A percentile compares a stretch with the other conserved stretches of the same genome.
These are phyloP conservation scores for Pisolithus orientalis DNA, from an alignment of 768 basidiomycete genomes.

Conservation along the genomic window DNA sequence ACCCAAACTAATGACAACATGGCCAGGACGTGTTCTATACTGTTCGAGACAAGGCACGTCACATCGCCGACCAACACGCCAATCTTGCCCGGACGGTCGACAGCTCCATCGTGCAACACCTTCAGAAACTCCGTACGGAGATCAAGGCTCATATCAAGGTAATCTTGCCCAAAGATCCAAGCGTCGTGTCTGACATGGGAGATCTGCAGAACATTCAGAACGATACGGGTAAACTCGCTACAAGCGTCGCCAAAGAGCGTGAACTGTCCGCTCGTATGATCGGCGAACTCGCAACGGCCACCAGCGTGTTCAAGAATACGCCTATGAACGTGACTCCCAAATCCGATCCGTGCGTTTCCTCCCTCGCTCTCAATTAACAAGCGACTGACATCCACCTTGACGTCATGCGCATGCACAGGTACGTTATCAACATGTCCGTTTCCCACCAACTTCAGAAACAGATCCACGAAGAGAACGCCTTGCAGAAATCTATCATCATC, in stretches of 20 bases:
- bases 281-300: slow-evolving; percentile 78
- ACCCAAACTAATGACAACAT: neutral
- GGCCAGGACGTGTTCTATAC: slow-evolving; percentile 83
- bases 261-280: slow-evolving; percentile 82
- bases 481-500: slow-evolving; percentile 96
- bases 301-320: slow-evolving; percentile 92
- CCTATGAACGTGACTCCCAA: slow-evolving; percentile 79
- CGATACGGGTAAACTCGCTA: slow-evolving; percentile 89
- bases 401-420: slow-evolving; percentile 30
- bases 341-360: slow-evolving; percentile 67
- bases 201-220: slow-evolving; percentile 80
- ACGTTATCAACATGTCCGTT: slow-evolving; percentile 66
- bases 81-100: slow-evolving; percentile 96
- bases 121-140: slow-evolving; percentile 90
- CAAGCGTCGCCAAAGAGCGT: slow-evolving; percentile 88
- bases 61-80: slow-evolving; percentile 93
- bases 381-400: slow-evolving; percentile 8
- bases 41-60: slow-evolving; percentile 88
- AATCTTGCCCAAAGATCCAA: neutral
- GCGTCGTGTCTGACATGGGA: neutral
- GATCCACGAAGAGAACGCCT: slow-evolving; percentile 94
- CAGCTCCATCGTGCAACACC: slow-evolving; percentile 93
- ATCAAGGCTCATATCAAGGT: slow-evolving; percentile 98
- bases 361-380: slow-evolving; percentile 2
- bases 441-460: slow-evolving; percentile 80